These are phyloP conservation scores for Myrmaecium sp. DNA, from an alignment of 2,329 filamentous ascomycete species.

Conservation along the genomic window DNA sequence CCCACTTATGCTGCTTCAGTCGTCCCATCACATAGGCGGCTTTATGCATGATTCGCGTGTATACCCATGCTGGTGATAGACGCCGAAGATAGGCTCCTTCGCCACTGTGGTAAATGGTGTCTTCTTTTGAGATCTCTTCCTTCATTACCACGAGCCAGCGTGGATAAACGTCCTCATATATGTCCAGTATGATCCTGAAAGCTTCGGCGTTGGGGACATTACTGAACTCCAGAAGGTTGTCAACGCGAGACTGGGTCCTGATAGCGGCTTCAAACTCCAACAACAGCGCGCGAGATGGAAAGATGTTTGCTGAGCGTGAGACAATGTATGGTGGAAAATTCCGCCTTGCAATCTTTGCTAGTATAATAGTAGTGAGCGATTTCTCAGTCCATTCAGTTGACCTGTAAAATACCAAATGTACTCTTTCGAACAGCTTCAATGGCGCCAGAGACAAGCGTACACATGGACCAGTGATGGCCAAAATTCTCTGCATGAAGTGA, in stretches of 20 bases:
- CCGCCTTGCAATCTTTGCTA: constrained; percentile 72
- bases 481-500: constrained; percentile 63
- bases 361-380: constrained; percentile 82
- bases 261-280: constrained; percentile 83
- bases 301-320: constrained; percentile 77
- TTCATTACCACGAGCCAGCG: constrained; percentile 60
- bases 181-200: constrained; percentile 49
- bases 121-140: constrained; percentile 65
- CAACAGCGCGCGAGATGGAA: constrained; percentile 54
- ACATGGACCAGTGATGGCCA: constrained; percentile 63
- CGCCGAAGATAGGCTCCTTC: constrained; percentile 80
- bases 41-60: constrained; percentile 86
- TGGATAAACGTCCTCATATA: constrained; percentile 59
- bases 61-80: constrained; percentile 83
- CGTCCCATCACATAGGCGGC: constrained; percentile 55
- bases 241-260: constrained; percentile 63
- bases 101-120: constrained; percentile 57
- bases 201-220: constrained; percentile 50
- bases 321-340: constrained; percentile 88
- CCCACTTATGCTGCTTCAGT: constrained; percentile 61
- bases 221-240: constrained; percentile 65
- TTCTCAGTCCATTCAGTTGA: constrained; percentile 97
- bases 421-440: constrained; percentile 75
- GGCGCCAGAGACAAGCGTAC: constrained; percentile 59
- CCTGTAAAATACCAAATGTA: constrained; percentile 89